A percentile compares a stretch with the other conserved stretches of the same genome.
These are phyloP conservation scores for Cryptomeria japonica DNA, from an alignment of 75 land plant genomes.

Conservation along the genomic window DNA sequence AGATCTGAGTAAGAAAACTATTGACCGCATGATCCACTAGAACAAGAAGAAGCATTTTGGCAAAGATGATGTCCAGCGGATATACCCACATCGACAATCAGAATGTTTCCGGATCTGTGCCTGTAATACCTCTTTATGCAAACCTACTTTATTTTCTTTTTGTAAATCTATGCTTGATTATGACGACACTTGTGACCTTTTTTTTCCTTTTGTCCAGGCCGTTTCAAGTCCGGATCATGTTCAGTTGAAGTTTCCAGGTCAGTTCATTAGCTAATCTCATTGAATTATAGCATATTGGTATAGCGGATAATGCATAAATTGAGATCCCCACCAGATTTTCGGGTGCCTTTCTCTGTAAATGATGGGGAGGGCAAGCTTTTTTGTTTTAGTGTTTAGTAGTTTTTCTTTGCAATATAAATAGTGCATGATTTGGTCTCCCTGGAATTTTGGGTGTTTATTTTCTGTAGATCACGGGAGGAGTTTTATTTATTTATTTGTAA, in stretches of 20 bases:
- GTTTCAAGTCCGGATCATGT: slow-evolving; percentile 24
- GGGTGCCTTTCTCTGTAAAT: neutral
- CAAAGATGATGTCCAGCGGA: slow-evolving; percentile 51
- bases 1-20: neutral
- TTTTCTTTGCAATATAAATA: neutral
- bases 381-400: neutral
- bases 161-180: neutral
- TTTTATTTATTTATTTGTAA: no score
- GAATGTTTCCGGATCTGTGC: slow-evolving; percentile 59
- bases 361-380: neutral
- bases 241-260: slow-evolving; percentile 29
- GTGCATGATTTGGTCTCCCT: neutral
- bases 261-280: neutral
- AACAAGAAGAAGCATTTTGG: neutral
- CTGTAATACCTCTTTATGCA: slow-evolving; percentile 25
- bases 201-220: slow-evolving; percentile 19
- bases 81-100: slow-evolving; percentile 50
- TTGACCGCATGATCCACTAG: neutral
- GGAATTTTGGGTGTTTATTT: neutral
- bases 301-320: neutral
- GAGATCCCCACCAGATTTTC: neutral
- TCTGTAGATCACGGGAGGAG: neutral
- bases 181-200: neutral
- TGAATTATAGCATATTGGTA: slow-evolving; percentile 7
- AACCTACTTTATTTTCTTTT: neutral